Evolutionary conservation across 768 basidiomycete genomes (phyloP), one percentile per base, ranked within the genome.

Genomic region (Cystofilobasidium capitatum): DNA sequence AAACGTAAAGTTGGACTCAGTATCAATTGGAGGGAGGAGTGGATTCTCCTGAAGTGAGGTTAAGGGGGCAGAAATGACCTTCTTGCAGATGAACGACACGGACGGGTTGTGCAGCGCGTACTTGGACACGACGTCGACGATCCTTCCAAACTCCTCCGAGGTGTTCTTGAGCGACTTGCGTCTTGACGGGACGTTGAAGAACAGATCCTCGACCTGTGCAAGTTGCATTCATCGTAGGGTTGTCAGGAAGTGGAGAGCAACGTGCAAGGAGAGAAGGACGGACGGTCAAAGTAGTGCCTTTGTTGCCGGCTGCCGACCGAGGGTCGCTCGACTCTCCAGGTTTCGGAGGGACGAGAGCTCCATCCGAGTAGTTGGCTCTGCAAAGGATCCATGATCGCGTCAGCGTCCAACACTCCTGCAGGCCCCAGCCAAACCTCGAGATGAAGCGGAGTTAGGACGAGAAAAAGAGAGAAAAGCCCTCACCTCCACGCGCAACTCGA

Each of bases 81-180:
- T 98, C 77, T 89, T 93, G 81, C 93, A 97, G 0, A 85, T 81
- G 78, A 97, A 94, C 0, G 91, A 82, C 3, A 92, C 84, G 14
- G 82, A 83, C 0, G 94, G 84, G 74, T 99, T 98, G 75, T 99
- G 96, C 13, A 93, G 81, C 0, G 96, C 91, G 74, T 99, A 99
- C 70, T 87, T 88, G 2, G 89, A 89, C 33, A 98, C 81, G 13
- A 98, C 89, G 70, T 94, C 90, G 2, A 98, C 81, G 49, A 98
- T 91, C 39, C 89, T 83, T 6, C 85, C 82, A 76, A 94, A 97
- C 74, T 99, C 96, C 71, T 98, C 94, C 2, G 91, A 88, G 4
- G 86, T 78, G 65, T 85, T 87, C 40, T 88, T 85, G 64, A 98
- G 81, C 0, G 92, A 88, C 3, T 89, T 85, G 29, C 93, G 82